A percentile compares a stretch with the other conserved stretches of the same genome.
These are phyloP conservation scores for Viridothelium virens DNA, from an alignment of 495 filamentous ascomycete species.

Conservation along the genomic window DNA sequence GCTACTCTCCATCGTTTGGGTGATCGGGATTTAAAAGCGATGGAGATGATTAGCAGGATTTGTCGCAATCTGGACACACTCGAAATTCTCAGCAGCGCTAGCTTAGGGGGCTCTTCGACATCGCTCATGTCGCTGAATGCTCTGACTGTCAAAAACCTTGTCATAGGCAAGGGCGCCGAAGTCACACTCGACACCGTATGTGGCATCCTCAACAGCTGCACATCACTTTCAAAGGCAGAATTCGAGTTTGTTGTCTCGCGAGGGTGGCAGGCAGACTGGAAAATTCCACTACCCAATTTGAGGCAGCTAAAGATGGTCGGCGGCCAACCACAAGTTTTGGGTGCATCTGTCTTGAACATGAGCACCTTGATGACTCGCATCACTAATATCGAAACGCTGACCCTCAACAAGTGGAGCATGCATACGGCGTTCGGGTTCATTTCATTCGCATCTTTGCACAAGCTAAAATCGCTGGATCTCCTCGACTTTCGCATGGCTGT, in stretches of 20 bases:
- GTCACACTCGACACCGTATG: not conserved
- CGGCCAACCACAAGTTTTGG: not conserved
- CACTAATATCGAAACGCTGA: conserved; percentile 3
- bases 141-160: not conserved
- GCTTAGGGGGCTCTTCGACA: not conserved
- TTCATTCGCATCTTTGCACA: not conserved
- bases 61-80: conserved; percentile 6
- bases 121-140: not conserved
- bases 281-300: not conserved
- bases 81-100: conserved; percentile 1
- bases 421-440: not conserved
- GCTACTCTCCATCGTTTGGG: conserved; percentile 17
- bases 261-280: not conserved
- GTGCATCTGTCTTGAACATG: not conserved
- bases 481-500: not conserved
- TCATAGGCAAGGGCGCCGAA: not conserved
- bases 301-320: not conserved
- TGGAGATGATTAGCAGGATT: not conserved
- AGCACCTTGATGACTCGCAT: not conserved
- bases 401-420: not conserved
- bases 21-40: conserved; percentile 18
- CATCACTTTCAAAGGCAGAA: not conserved
- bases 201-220: not conserved
- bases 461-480: conserved; percentile 7
- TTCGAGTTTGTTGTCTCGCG: not conserved